phyloP scores from a whole-genome alignment of 441 rosid genomes.

The Bocquillonia castaneifolia region DNA sequence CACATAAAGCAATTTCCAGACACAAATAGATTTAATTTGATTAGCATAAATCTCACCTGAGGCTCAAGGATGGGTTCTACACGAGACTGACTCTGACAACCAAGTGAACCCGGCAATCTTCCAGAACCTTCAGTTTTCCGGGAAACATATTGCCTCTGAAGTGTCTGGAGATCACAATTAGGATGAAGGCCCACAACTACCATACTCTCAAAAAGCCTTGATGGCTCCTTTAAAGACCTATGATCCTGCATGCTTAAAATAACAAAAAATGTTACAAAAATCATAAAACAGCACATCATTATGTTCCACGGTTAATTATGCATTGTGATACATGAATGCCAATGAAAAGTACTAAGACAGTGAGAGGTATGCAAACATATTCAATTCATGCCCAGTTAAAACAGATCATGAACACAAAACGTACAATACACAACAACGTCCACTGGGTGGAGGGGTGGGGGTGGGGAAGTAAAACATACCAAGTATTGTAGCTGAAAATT shows the following conservation, averaged over 20 bases:
- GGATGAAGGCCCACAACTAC: slow-evolving; percentile 95
- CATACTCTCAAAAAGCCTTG: slow-evolving; percentile 87
- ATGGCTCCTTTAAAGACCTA: slow-evolving; percentile 69
- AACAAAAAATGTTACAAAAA: slow-evolving; percentile 23
- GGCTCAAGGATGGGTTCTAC: slow-evolving; percentile 82
- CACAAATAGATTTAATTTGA: slow-evolving; percentile 7
- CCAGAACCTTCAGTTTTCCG: slow-evolving; percentile 67
- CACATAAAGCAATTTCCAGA: neutral
- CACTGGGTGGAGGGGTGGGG: too few species aligned
- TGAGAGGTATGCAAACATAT: neutral
- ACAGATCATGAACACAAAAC: neutral
- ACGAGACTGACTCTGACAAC: slow-evolving; percentile 58
- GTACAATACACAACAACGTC: too few species aligned
- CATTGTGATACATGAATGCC: neutral
- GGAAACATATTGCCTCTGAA: slow-evolving; percentile 56
- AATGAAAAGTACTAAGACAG: neutral
- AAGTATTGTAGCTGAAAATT: slow-evolving; percentile 74
- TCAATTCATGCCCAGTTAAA: neutral
- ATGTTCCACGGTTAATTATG: neutral
- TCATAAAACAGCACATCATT: neutral
- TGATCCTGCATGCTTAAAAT: slow-evolving; percentile 61
- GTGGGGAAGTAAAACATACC: too few species aligned
- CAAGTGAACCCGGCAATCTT: slow-evolving; percentile 50
- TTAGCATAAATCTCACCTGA: slow-evolving; percentile 44
- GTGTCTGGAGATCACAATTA: slow-evolving; percentile 75